Percentiles rank a stretch among this genome's conserved stretches.
Conservation (phyloP, 2,329 filamentous ascomycete genomes). For the Diaporthe vaccinii region DNA sequence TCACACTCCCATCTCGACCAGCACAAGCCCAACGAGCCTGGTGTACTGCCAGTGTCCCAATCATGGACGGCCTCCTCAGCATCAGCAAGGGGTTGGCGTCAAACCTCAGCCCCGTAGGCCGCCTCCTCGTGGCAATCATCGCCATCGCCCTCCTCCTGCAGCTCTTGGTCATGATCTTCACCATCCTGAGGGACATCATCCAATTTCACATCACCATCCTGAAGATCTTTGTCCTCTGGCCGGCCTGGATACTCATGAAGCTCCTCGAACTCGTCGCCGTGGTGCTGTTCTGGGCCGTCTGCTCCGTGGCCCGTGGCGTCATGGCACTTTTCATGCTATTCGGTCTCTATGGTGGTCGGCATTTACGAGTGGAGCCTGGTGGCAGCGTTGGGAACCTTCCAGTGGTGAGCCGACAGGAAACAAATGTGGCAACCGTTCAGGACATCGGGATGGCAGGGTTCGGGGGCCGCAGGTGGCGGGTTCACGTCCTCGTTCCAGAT, state of each 20-base stretch:
- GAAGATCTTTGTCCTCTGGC: not conserved
- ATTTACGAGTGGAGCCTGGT: not conserved
- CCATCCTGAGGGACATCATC: not conserved
- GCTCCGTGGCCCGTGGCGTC: not conserved
- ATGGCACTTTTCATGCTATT: not conserved
- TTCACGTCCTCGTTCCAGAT: not conserved
- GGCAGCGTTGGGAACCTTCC: not conserved
- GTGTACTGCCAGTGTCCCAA: not conserved
- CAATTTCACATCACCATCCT: not conserved
- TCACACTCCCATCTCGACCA: not conserved
- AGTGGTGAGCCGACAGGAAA: not conserved
- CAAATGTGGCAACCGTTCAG: not conserved
- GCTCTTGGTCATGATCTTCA: not conserved
- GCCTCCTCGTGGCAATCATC: not conserved
- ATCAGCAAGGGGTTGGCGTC: not conserved
- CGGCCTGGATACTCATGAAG: not conserved
- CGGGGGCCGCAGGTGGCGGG: not conserved
- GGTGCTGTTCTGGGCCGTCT: not conserved
- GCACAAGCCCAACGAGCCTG: too few relatives aligned
- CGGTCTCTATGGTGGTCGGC: not conserved
- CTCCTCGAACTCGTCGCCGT: not conserved
- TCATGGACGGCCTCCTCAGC: not conserved
- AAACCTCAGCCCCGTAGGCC: not conserved
- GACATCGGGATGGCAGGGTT: not conserved
- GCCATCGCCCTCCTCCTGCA: not conserved